Base-by-base conservation (phyloP, 106 monocot genomes). In the Allium sativum region DNA sequence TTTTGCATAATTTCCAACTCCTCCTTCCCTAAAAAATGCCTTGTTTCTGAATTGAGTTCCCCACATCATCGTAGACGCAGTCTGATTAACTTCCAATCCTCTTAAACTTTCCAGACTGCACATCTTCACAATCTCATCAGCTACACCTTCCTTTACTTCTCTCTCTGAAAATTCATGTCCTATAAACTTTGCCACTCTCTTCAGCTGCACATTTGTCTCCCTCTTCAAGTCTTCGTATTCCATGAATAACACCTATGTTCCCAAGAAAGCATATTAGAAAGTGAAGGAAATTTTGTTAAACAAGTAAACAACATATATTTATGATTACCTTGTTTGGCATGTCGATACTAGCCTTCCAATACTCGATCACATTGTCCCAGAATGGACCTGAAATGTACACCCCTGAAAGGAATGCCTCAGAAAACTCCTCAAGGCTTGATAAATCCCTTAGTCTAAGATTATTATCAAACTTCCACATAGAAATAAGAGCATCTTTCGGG, bases 401-500 rank as follows among this genome's bases (percentile, higher is more conserved):
- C 9, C 67, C 79, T 0, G 21, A 7, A 18, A 48, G 59, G 45
- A 73, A 74, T 1, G 51, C 4, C 40, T 74, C 69, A 0, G 61
- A 56, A 11, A 20, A 41, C 42, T 65, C 40, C 41, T 62, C 73
- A n/a, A 78, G 14, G 12, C 44, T 18, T 10, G 45, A 17, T 52
- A 19, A 19, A 6, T 42, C 55, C 12, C 11, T 59, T 1, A 64
- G 48, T 13, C 9, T 40, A 10, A 76, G 11, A 11, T 18, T 53
- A 48, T 60, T 45, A 10, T 18, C 12, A 61, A 61, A 78, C 13
- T 73, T 68, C 44, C 73, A 65, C 22, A 19, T 11, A 0, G 77
- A 82, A 44, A 77, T 59, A 14, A 78, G 62, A 0, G 21, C 53
- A 52, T 84, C 83, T 55, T 66, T 76, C 7, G 76, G 84, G n/a